Percentiles rank a stretch among this genome's conserved stretches.
Conservation (phyloP, 2,329 filamentous ascomycete species). For the Neophaeococcomyces aloes region DNA sequence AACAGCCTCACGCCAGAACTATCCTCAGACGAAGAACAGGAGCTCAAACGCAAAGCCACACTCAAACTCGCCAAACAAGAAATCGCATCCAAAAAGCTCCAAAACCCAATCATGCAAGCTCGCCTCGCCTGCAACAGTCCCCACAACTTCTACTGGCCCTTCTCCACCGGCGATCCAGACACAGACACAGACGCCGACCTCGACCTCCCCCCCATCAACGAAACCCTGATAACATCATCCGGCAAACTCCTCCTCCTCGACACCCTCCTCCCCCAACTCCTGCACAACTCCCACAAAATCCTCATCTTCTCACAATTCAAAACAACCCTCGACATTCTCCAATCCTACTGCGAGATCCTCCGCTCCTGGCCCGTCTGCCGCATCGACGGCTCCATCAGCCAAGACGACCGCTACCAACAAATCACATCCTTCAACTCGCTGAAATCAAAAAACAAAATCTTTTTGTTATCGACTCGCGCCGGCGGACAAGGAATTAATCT, state of each 20-base stretch:
- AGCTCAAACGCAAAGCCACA: slow-evolving; percentile 17
- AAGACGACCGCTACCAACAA: slow-evolving; percentile 58
- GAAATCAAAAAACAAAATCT: slow-evolving; percentile 54
- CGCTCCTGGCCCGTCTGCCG: slow-evolving; percentile 73
- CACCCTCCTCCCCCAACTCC: slow-evolving; percentile 65
- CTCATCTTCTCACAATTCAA: slow-evolving; percentile 97
- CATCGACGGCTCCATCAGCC: slow-evolving; percentile 79
- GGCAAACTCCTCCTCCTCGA: slow-evolving; percentile 96
- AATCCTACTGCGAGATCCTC: slow-evolving; percentile 72
- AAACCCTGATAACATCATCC: slow-evolving; percentile 72
- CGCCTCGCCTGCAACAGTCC: slow-evolving; percentile 87
- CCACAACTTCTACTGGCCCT: slow-evolving; percentile 94
- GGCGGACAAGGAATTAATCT: slow-evolving; percentile 95
- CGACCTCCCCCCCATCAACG: slow-evolving; percentile 55
- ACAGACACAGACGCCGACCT: slow-evolving; percentile 42
- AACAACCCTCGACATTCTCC: slow-evolving; percentile 79
- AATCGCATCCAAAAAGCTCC: slow-evolving; percentile 80
- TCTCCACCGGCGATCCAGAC: slow-evolving; percentile 57
- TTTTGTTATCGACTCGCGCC: slow-evolving; percentile 79
- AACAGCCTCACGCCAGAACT: slow-evolving; percentile 15
- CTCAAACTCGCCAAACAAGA: slow-evolving; percentile 54
- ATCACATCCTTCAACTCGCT: slow-evolving; percentile 64
- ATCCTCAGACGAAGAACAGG: slow-evolving; percentile 12
- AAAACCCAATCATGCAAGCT: slow-evolving; percentile 86
- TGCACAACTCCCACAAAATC: slow-evolving; percentile 71